Evolutionary conservation across 2,329 filamentous ascomycete species (phyloP), one percentile per base, ranked within the genome.

Genomic region (Davidsoniella virescens): DNA sequence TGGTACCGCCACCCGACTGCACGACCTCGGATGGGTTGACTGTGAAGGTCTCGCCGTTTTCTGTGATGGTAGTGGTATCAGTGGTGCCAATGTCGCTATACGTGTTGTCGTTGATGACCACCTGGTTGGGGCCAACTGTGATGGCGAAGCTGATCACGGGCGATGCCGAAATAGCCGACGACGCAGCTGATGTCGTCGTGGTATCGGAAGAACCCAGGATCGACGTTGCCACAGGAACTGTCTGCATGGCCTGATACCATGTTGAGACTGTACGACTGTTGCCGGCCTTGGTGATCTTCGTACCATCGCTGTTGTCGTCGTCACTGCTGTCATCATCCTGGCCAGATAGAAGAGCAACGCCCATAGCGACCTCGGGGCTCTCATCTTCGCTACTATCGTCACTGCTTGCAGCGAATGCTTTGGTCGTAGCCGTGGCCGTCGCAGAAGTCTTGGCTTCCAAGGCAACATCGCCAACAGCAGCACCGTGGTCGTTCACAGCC

Each of bases 31-130:
- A 69, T 5, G 72, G 71, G 23, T 66, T 58, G 44, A 76, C 71
- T 16, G 67, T 69, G 53, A 75, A 75, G 1, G 63, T 65, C 9
- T 65, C 63, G 18, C 58, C 61, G 25, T 59, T 59, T 2, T 72
- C 63, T 1, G 65, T 64, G 5, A 73, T 66, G 2, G 63, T 67
- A 10, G 62, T 67, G 0, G 66, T 71, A 50, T 62, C 57, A 5
- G 59, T 61, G 4, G 63, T 56, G 12, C 61, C 58, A 29, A 67
- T 62, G 49, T 66, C 62, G 0, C 59, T 61, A 49, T 72, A 67
- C 0, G 70, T 75, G 47, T 65, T 60, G 36, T 62, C 62, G 52
- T 71, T 68, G 52, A 76, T 70, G 47, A 73, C 60, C 4, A 76
- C 70, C 36, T 63, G 60, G 37, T 63, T 61, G 2, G 66, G 68